Evolutionary conservation across 345 rosid genomes (phyloP), one percentile per base, ranked within the genome.

Genomic region (Gynandropsis gynandra): DNA sequence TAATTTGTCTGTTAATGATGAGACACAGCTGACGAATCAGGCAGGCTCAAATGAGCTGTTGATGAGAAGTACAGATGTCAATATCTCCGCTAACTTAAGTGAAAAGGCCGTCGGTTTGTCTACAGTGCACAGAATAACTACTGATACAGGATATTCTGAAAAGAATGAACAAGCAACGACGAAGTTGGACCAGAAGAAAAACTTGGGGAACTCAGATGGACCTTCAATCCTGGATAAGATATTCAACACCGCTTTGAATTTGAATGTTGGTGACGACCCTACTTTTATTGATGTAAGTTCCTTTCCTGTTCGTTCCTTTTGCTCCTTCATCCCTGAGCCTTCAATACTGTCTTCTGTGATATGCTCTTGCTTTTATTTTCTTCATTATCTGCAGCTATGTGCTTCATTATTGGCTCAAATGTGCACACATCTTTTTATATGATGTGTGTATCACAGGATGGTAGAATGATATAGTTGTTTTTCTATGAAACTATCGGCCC

Each of bases 181-280:
- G 58, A 52, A 64, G 51, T 55, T 64, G 47, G 61, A 39, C 29
- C 62, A 48, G 45, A 64, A 63, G 63, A 71, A 74, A 74, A 50
- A 58, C 58, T 50, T 47, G 40, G 78, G 61, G 33, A 73, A 47
- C 56, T 56, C 80, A 14, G 68, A 66, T 44, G 68, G 82, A 52
- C 63, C 78, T 58, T 77, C 97, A 58, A 75, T 88, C 65, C 81
- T 92, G 44, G 94, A 88, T 62, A 85, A 80, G 75, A 67, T 81
- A 52, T 88, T 92, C 60, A 70, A 79, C 62, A 74, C 75, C 45
- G 79, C 80, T 38, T 62, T 72, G 51, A 73, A 80, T 44, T 56
- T 71, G 62, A 74, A 74, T 58, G 76, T 38, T 62, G 69, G 68
- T 38, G 79, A 60, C 61, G 52, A 83, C 52, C 52, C 81, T 48